Percentiles rank a stretch among this genome's conserved stretches.
Conservation (phyloP, 2,329 filamentous ascomycete species). For the Claviceps digitariae region DNA sequence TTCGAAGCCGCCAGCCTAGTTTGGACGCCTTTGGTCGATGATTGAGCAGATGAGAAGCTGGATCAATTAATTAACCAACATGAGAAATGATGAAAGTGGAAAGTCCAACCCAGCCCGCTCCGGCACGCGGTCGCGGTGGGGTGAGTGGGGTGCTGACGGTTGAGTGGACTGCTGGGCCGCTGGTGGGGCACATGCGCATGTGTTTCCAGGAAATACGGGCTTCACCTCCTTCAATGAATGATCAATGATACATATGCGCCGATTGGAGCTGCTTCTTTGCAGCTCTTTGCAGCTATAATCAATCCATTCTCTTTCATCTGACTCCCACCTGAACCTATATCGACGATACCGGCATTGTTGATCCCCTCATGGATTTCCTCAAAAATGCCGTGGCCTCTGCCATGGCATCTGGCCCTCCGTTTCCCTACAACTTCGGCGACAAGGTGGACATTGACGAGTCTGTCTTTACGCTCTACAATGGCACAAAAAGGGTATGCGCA, state of each 20-base stretch:
- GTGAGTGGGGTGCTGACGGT: not conserved
- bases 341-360: not conserved
- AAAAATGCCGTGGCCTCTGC: conserved; percentile 96
- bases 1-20: not conserved
- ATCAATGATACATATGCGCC: not conserved
- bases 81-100: not conserved
- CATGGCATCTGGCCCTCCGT: conserved; percentile 86
- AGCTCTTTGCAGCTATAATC: not conserved
- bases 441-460: conserved; percentile 84
- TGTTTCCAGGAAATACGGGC: too few species aligned
- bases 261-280: not conserved
- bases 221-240: not conserved
- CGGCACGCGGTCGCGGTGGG: too few species aligned
- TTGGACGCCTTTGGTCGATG: not conserved
- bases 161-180: too few species aligned
- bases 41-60: not conserved
- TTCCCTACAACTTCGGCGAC: conserved; percentile 88
- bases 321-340: not conserved
- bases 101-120: too few species aligned
- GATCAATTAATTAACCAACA: not conserved
- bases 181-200: too few species aligned
- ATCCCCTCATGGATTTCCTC: conserved; percentile 71
- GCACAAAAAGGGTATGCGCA: conserved; percentile 60
- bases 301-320: not conserved
- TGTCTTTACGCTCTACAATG: conserved; percentile 94